phyloP scores from a whole-genome alignment of 1,284 basidiomycete species.

The Cutaneotrichosporon cyanovorans region DNA sequence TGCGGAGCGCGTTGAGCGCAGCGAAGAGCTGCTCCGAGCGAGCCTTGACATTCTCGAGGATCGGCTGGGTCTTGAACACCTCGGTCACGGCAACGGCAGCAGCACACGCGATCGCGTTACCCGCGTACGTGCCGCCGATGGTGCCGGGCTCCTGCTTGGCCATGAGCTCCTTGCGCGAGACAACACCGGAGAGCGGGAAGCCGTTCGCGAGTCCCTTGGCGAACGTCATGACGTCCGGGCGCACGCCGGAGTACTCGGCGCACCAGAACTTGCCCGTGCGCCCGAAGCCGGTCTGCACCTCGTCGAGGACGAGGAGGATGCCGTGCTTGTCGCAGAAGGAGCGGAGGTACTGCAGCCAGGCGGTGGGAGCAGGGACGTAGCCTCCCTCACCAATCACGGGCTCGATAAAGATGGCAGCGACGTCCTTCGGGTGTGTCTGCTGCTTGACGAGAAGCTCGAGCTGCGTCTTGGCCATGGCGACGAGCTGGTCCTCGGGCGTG shows the following conservation, averaged over 20 bases:
- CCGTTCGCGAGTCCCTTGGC: constrained; percentile 63
- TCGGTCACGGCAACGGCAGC: constrained; percentile 75
- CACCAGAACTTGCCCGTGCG: constrained; percentile 81
- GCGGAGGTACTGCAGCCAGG: constrained; percentile 72
- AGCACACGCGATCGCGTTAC: constrained; percentile 81
- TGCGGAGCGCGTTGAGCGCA: constrained; percentile 49
- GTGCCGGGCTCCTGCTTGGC: constrained; percentile 70
- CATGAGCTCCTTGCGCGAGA: constrained; percentile 73
- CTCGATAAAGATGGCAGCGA: constrained; percentile 86
- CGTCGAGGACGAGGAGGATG: constrained; percentile 71
- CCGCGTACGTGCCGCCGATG: constrained; percentile 85
- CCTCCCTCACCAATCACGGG: constrained; percentile 87
- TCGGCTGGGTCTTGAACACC: constrained; percentile 65
- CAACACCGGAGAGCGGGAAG: constrained; percentile 82
- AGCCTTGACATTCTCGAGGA: constrained; percentile 67
- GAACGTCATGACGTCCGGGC: constrained; percentile 79
- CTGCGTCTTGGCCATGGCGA: constrained; percentile 66
- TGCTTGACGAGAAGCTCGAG: constrained; percentile 75
- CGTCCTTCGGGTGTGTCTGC: constrained; percentile 75
- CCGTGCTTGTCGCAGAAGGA: constrained; percentile 78
- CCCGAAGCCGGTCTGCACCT: constrained; percentile 85
- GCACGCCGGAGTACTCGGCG: constrained; percentile 60
- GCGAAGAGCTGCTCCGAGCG: constrained; percentile 67
- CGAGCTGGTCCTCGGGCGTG: constrained; percentile 61
- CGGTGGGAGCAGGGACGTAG: constrained; percentile 78